Base-by-base conservation (phyloP, 1,284 basidiomycete genomes). In the Moesziomyces aphidis region DNA sequence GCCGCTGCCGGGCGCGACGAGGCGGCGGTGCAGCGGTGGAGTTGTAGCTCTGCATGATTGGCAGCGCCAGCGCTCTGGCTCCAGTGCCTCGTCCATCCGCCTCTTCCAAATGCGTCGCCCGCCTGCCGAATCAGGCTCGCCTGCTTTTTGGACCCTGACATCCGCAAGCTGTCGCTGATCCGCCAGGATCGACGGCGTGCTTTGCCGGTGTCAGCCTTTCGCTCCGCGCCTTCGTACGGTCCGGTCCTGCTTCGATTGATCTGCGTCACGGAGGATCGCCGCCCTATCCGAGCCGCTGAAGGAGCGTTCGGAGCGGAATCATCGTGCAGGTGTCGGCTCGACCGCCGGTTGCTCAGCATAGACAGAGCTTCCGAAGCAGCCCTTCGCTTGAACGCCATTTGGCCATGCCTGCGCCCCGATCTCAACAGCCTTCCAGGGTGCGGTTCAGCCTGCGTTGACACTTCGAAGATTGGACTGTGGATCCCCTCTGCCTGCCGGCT, bases 51-150 rank as follows among this genome's bases (percentile, higher is more conserved):
- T 54, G 51, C 55, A 31, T 42, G 39, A 17, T 17, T 42, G 39
- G 19, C 39, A 19, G 31, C 31, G 31, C 10, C 31, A 34, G 39
- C 39, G 57, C 44, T 22, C 39, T 26, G 5, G 43, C 46, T 43
- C 46, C 45, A 43, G 36, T 26, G 49, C n/a, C 49, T 43, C 13
- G 39, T 13, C 21, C 24, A 13, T n/a, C 50, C 50, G 17, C 8
- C 49, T 55, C 36, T 64, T 64, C 61, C 67, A n/a, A 57, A 70
- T 64, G 56, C 67, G 56, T 69, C 60, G 48, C 26, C 54, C 34
- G 15, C 11, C 39, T 17, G 44, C 51, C n/a, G 26, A 44, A 49
- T 28, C 44, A 26, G 28, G 36, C n/a, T 23, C 21, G 52, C 47
- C 51, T n/a, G 52, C 19, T 48, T 47, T 7, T 22, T 55, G 61